phyloP scores from a whole-genome alignment of 1,139 yeast genomes.

The Meyerozyma carpophila region DNA sequence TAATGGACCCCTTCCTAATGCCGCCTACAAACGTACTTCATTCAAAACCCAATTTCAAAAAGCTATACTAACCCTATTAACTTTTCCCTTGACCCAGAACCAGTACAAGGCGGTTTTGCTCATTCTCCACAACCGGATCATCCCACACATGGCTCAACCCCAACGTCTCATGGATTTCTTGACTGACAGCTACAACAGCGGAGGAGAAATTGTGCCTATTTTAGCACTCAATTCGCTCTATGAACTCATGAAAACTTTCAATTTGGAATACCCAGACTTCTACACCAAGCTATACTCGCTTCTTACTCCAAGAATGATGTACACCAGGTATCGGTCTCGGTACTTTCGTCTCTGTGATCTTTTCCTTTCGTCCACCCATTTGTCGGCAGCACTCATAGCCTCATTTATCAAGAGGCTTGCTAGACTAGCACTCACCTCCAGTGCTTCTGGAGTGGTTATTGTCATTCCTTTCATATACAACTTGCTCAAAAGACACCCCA shows the following conservation, averaged over 20 bases:
- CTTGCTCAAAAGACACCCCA: slow-evolving; percentile 82
- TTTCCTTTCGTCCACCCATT: slow-evolving; percentile 81
- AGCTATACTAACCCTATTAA: slow-evolving; percentile 55
- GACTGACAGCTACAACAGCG: slow-evolving; percentile 70
- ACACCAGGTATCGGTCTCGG: slow-evolving; percentile 77
- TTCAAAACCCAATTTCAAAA: slow-evolving; percentile 69
- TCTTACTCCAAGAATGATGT: slow-evolving; percentile 68
- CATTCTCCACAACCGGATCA: slow-evolving; percentile 75
- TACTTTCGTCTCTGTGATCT: slow-evolving; percentile 83
- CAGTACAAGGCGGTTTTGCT: slow-evolving; percentile 70
- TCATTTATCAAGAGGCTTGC: slow-evolving; percentile 84
- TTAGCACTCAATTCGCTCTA: slow-evolving; percentile 84
- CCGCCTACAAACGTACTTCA: slow-evolving; percentile 48
- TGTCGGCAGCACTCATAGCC: slow-evolving; percentile 79
- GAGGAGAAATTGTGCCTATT: slow-evolving; percentile 65
- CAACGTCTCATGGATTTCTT: slow-evolving; percentile 87
- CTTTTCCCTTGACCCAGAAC: slow-evolving; percentile 39
- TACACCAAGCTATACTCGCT: slow-evolving; percentile 77
- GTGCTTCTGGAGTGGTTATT: slow-evolving; percentile 86
- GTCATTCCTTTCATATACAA: slow-evolving; percentile 90
- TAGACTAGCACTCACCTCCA: slow-evolving; percentile 68
- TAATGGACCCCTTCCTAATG: slow-evolving; percentile 44
- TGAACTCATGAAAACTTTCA: slow-evolving; percentile 74
- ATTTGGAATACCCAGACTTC: slow-evolving; percentile 90
- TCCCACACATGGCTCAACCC: slow-evolving; percentile 78